A percentile compares a stretch with the other conserved stretches of the same genome.
phyloP scores from a whole-genome alignment of 2,329 filamentous ascomycete species.

The Colletotrichum endophyticum region DNA sequence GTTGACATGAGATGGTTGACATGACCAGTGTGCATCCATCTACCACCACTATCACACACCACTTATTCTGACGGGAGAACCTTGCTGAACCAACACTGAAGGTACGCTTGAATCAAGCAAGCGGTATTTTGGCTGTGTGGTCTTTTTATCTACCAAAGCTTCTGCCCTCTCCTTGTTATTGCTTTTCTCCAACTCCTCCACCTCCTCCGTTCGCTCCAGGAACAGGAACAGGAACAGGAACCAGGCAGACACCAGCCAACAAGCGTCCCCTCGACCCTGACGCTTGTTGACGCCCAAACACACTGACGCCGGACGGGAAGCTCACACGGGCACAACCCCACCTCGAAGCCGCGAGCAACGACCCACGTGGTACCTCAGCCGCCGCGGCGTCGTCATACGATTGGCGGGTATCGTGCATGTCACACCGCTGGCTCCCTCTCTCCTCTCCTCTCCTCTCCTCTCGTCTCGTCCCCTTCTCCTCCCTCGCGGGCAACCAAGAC shows the following conservation, averaged over 20 bases:
- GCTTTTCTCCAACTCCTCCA: neutral
- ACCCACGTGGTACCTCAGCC: slow-evolving; percentile 6
- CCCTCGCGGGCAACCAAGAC: neutral
- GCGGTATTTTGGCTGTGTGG: neutral
- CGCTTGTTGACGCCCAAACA: slow-evolving; percentile 13
- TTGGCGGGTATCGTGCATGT: slow-evolving; percentile 3
- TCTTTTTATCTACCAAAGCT: neutral
- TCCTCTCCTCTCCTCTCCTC: neutral
- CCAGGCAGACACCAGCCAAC: neutral
- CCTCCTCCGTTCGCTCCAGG: neutral
- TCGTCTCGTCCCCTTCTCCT: neutral
- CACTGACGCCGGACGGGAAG: neutral
- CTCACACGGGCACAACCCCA: slow-evolving; percentile 17
- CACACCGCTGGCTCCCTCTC: neutral
- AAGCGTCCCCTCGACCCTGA: neutral
- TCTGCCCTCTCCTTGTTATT: neutral
- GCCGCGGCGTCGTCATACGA: neutral
- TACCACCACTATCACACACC: neutral
- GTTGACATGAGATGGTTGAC: neutral
- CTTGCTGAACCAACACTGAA: neutral
- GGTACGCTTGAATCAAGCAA: neutral
- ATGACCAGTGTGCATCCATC: neutral
- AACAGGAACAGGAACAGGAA: neutral
- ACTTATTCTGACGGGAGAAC: neutral
- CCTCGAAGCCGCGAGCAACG: neutral